phyloP scores from a whole-genome alignment of 495 filamentous ascomycete genomes.

The Penicillium canescens region DNA sequence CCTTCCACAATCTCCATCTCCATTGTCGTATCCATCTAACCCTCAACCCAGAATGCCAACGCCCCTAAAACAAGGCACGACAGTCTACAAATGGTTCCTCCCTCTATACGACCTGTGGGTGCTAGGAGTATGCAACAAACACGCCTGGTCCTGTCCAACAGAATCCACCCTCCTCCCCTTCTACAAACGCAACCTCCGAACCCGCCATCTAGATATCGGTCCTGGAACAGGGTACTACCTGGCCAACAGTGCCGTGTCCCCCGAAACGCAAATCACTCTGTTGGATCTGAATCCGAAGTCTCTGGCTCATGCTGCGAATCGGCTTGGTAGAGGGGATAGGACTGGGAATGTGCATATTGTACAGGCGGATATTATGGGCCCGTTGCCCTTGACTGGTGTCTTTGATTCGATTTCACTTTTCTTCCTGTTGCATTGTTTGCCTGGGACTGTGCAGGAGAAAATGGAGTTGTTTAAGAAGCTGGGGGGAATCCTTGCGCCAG shows the following conservation, averaged over 20 bases:
- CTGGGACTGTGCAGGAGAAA: constrained; percentile 22
- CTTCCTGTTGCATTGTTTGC: constrained; percentile 42
- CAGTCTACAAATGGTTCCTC: too few relatives aligned
- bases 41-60: too few relatives aligned
- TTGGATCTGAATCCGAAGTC: constrained; percentile 3
- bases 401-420: constrained; percentile 38
- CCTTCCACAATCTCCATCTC: too few relatives aligned
- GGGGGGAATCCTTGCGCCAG: constrained; percentile 22
- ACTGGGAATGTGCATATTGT: not conserved
- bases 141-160: not conserved
- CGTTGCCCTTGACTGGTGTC: not conserved
- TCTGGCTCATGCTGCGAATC: not conserved
- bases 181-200: not conserved
- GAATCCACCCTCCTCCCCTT: not conserved
- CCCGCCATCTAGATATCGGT: not conserved
- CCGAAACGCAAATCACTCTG: not conserved
- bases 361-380: not conserved
- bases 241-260: not conserved
- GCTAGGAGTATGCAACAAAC: not conserved
- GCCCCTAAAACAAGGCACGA: too few relatives aligned
- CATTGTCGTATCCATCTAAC: too few relatives aligned
- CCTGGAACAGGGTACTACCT: not conserved
- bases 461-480: constrained; percentile 19
- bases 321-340: not conserved
- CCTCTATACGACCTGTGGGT: not conserved